Evolutionary conservation across 1,284 basidiomycete species (phyloP).

Genomic region (Pseudozyma sp.): DNA sequence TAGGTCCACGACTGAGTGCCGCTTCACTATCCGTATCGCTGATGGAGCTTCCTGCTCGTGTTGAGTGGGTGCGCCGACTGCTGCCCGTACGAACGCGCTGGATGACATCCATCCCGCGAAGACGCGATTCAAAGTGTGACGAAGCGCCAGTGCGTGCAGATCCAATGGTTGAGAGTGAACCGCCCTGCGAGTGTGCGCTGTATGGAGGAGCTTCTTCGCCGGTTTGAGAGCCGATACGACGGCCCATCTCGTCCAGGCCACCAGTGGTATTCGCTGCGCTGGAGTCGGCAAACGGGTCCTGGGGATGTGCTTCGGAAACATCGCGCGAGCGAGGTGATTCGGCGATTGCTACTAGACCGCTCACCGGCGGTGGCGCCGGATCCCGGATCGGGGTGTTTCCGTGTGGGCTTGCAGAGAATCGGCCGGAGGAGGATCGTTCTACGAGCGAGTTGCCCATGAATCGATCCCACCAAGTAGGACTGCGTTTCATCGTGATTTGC

Average conservation of each 20-base stretch:
- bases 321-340: slow-evolving; percentile 51
- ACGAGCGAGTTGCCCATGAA: slow-evolving; percentile 57
- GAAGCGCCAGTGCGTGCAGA: slow-evolving; percentile 49
- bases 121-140: slow-evolving; percentile 51
- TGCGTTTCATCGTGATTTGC: slow-evolving; percentile 41
- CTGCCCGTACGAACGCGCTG: slow-evolving; percentile 55
- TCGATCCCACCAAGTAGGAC: slow-evolving; percentile 62
- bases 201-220: not conserved
- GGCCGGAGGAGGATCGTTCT: slow-evolving; percentile 55
- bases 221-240: slow-evolving; percentile 3
- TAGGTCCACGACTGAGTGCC: slow-evolving; percentile 31
- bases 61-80: slow-evolving; percentile 44
- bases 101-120: slow-evolving; percentile 60
- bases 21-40: slow-evolving; percentile 39
- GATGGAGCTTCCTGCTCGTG: slow-evolving; percentile 26
- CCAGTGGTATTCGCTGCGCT: not conserved
- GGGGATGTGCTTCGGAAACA: slow-evolving; percentile 12
- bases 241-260: slow-evolving; percentile 32
- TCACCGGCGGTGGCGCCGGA: slow-evolving; percentile 49
- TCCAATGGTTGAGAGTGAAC: slow-evolving; percentile 51
- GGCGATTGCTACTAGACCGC: slow-evolving; percentile 36
- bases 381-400: slow-evolving; percentile 57
- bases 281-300: slow-evolving; percentile 28
- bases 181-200: slow-evolving; percentile 24
- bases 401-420: slow-evolving; percentile 36